Percentiles rank a stretch among this genome's conserved stretches.
phyloP scores from a whole-genome alignment of 192 early-diverging fungal genomes.

The Entomortierella parvispora region DNA sequence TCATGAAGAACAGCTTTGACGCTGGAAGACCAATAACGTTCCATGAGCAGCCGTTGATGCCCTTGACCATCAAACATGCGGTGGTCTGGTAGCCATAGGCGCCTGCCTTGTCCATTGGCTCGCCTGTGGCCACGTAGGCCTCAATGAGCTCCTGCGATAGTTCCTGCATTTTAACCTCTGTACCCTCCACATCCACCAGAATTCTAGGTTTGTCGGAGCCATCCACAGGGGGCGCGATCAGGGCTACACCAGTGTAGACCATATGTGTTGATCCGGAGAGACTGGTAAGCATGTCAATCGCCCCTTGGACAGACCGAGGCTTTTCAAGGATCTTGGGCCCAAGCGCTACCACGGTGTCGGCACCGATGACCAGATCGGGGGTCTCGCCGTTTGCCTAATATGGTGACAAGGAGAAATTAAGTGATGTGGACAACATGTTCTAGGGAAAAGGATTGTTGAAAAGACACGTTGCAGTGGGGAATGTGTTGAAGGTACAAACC shows the following conservation, averaged over 20 bases:
- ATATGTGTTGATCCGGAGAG: slow-evolving; percentile 72
- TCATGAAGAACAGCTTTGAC: slow-evolving; percentile 44
- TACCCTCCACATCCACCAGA: slow-evolving; percentile 65
- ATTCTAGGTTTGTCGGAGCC: slow-evolving; percentile 25
- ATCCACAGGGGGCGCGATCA: slow-evolving; percentile 55
- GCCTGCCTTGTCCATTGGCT: slow-evolving; percentile 82
- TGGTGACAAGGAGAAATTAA: not conserved
- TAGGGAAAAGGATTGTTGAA: not conserved
- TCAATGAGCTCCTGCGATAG: slow-evolving; percentile 70
- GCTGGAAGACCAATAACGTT: slow-evolving; percentile 75
- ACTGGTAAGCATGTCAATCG: slow-evolving; percentile 66
- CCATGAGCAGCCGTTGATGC: slow-evolving; percentile 86
- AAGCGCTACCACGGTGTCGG: slow-evolving; percentile 85
- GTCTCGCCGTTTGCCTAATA: slow-evolving; percentile 31
- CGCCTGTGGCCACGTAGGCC: slow-evolving; percentile 66
- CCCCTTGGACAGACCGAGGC: slow-evolving; percentile 68
- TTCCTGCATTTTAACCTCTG: slow-evolving; percentile 72
- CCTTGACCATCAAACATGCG: slow-evolving; percentile 74
- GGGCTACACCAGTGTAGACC: slow-evolving; percentile 79
- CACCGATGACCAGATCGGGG: slow-evolving; percentile 75
- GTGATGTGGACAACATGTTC: slow-evolving; percentile 1
- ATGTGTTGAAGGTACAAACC: slow-evolving; percentile 2
- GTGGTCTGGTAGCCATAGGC: slow-evolving; percentile 87
- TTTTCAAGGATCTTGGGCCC: slow-evolving; percentile 85
- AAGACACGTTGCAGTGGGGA: no score